These are phyloP conservation scores for Cordyceps javanica DNA, from an alignment of 2,329 filamentous ascomycete genomes.

Conservation along the genomic window DNA sequence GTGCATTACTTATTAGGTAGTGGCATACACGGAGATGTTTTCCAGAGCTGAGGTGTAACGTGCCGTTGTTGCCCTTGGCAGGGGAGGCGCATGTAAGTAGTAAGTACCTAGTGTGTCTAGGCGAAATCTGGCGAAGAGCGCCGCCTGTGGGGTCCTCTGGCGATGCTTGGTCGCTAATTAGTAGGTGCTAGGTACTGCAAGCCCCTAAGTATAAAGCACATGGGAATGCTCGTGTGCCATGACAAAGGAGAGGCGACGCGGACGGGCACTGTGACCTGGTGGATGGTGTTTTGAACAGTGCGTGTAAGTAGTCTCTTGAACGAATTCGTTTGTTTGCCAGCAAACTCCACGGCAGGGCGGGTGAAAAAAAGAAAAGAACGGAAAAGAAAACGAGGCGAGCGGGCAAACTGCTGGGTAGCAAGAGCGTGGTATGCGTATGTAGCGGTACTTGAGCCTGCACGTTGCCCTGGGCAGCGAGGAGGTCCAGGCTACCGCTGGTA, in stretches of 20 bases:
- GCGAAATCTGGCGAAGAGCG: not conserved
- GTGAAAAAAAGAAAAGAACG: not conserved
- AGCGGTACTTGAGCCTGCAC: slow-evolving; percentile 4
- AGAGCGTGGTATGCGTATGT: too few species aligned
- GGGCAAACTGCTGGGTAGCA: not conserved
- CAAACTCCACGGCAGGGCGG: not conserved
- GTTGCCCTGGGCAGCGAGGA: slow-evolving; percentile 13
- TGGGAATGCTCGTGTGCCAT: not conserved
- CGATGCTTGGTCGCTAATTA: not conserved
- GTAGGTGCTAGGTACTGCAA: not conserved
- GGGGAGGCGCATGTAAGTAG: too few species aligned
- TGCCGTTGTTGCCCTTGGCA: not conserved
- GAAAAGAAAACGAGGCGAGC: too few species aligned
- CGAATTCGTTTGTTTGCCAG: not conserved
- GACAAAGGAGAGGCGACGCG: not conserved
- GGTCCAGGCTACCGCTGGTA: slow-evolving; percentile 5
- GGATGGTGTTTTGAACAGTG: not conserved
- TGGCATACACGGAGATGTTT: too few species aligned
- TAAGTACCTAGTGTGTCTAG: not conserved
- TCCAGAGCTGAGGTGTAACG: not conserved
- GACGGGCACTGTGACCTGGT: not conserved
- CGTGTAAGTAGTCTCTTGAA: not conserved
- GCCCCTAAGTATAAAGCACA: not conserved
- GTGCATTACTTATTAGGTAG: too few species aligned
- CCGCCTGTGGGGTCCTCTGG: not conserved